Evolutionary conservation across 495 filamentous ascomycete species (phyloP), one percentile per base, ranked within the genome.

Genomic region (Penicillium fimorum): DNA sequence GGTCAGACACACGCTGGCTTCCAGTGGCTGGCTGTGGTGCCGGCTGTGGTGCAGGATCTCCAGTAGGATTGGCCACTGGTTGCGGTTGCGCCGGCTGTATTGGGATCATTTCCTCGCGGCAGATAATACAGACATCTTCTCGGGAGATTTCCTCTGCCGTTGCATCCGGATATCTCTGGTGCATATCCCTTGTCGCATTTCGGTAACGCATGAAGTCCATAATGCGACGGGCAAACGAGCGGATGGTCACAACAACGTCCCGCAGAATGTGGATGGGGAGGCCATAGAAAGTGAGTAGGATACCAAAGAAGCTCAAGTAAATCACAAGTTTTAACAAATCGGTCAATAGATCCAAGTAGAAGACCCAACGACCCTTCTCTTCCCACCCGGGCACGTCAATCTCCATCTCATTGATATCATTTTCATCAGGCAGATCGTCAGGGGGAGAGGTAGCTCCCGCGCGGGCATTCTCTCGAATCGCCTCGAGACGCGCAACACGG

Each of bases 121-220:
- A 98, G 54, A 98, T 96, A 66, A 98, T 98, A 66, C 94, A 98
- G 12, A 93, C 93, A 61, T 96, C 88, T 63, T 96, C 93, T 46
- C 89, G 79, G 18, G 75, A 76, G 18, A 97, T 79, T 56, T 98
- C 94, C 56, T 96, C 92, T 7, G 82, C 77, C 6, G 89, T 96
- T 13, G 94, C 94, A 70, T 98, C 95, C 24, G 91, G 88, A 66
- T 97, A 97, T 62, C 88, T 82, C 44, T 85, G 82, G 64, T 92
- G 89, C 93, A 98, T 97, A 64, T 97, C 88, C 47, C 85, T 80
- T 0, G 94, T 88, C 10, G 95, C 94, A 60, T 90, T 87, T 29
- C 92, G 84, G 64, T 97, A 98, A 42, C 88, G 82, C 49, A 96
- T 68, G 64, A 96, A 92, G 64, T 95, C 92, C 61, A 84, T 79